These are phyloP conservation scores for Neurospora sp. DNA, from an alignment of 495 filamentous ascomycete genomes.

Conservation along the genomic window DNA sequence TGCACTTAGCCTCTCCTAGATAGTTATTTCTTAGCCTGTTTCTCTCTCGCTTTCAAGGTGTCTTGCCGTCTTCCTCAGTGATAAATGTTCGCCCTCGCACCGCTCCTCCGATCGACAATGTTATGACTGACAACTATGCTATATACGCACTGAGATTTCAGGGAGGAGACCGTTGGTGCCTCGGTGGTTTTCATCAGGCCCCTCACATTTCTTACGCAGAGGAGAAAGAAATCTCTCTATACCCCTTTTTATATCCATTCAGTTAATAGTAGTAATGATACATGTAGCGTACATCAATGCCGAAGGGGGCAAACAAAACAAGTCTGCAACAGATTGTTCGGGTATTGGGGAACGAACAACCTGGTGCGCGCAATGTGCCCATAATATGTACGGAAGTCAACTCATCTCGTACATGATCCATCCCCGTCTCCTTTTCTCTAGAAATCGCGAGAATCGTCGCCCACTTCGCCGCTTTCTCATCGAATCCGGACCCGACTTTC, in stretches of 20 bases:
- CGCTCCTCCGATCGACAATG: no score
- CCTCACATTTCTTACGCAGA: not conserved
- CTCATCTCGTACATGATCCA: not conserved
- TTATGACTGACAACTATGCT: no score
- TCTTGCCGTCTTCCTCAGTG: not conserved
- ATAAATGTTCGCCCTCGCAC: not conserved
- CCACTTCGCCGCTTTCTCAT: not conserved
- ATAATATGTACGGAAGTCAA: not conserved
- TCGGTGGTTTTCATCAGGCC: not conserved
- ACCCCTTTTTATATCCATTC: not conserved
- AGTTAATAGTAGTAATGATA: conserved; percentile 3
- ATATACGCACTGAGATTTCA: no score
- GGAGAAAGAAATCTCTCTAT: not conserved
- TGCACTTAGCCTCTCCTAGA: not conserved
- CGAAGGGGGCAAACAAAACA: not conserved
- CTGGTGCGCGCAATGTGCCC: not conserved
- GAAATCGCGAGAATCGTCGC: not conserved
- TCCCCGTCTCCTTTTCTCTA: not conserved
- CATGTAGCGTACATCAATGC: conserved; percentile 5
- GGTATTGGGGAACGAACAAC: not conserved
- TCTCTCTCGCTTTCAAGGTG: not conserved
- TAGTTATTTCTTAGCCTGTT: not conserved
- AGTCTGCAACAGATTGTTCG: not conserved
- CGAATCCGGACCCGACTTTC: not conserved
- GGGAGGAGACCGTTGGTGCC: not conserved